Evolutionary conservation across 345 rosid genomes (phyloP).

Genomic region (Mangifera indica): DNA sequence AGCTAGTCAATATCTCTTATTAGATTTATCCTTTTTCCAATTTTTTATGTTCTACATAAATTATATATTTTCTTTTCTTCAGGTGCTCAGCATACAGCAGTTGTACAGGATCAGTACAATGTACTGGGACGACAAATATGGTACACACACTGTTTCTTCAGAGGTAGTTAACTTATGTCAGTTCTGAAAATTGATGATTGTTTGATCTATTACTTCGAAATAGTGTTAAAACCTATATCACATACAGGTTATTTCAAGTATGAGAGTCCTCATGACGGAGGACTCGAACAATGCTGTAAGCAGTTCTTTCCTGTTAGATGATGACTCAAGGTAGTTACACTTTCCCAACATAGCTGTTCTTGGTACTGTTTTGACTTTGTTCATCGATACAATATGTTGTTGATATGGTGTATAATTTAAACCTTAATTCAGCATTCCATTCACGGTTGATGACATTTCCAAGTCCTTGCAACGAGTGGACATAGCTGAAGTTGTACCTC

Average conservation of each 20-base stretch:
- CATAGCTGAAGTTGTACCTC: conserved; percentile 84
- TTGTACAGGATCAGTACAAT: conserved; percentile 96
- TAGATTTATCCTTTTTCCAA: not conserved
- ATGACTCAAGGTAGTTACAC: conserved; percentile 78
- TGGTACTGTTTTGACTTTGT: not conserved
- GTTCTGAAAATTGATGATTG: conserved; percentile 6
- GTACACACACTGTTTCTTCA: conserved; percentile 91
- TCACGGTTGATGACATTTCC: conserved; percentile 96
- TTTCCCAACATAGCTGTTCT: not conserved
- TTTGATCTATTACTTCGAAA: not conserved
- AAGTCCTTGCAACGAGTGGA: conserved; percentile 90
- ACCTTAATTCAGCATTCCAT: conserved; percentile 75
- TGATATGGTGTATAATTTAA: conserved; percentile 19
- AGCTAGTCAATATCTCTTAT: not conserved
- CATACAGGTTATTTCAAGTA: conserved; percentile 76
- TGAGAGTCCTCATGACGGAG: conserved; percentile 98
- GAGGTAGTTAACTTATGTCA: conserved; percentile 56
- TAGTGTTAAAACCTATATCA: not conserved
- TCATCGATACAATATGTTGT: not conserved
- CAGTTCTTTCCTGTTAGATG: conserved; percentile 94
- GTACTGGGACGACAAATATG: conserved; percentile 99
- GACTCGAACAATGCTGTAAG: conserved; percentile 91
- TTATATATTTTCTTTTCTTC: conserved; percentile 26
- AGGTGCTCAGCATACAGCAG: conserved; percentile 97
- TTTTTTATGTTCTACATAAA: not conserved